These are phyloP conservation scores for Diphasiastrum complanatum DNA, from an alignment of 83 land plant species.

Conservation along the genomic window DNA sequence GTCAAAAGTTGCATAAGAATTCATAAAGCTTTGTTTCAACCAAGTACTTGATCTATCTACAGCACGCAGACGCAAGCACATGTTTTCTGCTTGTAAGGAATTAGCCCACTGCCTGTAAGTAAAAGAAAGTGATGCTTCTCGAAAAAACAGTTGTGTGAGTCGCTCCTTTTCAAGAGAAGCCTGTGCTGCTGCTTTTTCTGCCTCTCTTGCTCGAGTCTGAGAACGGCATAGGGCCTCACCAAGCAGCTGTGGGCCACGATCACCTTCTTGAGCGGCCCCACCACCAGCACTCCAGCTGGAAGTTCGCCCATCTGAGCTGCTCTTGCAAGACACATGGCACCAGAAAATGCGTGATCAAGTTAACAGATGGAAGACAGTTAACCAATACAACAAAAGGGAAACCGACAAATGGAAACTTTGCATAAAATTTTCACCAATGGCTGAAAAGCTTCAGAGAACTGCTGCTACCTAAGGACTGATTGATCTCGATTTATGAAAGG, in stretches of 20 bases:
- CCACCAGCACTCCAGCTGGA: conserved; percentile 26
- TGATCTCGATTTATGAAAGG: too few species aligned
- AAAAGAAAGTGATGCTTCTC: conserved; percentile 26
- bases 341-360: not conserved
- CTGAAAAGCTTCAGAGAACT: not conserved
- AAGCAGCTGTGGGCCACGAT: conserved; percentile 23
- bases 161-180: conserved; percentile 17
- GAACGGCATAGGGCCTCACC: conserved; percentile 34
- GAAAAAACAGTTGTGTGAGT: conserved; percentile 20
- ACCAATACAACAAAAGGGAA: not conserved
- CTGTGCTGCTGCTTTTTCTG: conserved; percentile 25
- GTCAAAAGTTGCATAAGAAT: conserved; percentile 17
- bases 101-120: conserved; percentile 31
- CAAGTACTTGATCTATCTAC: conserved; percentile 11
- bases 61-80: conserved; percentile 17
- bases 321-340: not conserved
- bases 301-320: conserved; percentile 22
- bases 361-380: not conserved
- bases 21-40: conserved; percentile 20
- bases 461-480: too few species aligned
- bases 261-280: conserved; percentile 10
- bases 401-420: not conserved
- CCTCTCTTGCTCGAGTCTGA: conserved; percentile 33
- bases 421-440: not conserved
- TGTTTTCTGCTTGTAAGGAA: conserved; percentile 28